Conservation (phyloP, 1,284 basidiomycete genomes). For the Peniophora sp. region DNA sequence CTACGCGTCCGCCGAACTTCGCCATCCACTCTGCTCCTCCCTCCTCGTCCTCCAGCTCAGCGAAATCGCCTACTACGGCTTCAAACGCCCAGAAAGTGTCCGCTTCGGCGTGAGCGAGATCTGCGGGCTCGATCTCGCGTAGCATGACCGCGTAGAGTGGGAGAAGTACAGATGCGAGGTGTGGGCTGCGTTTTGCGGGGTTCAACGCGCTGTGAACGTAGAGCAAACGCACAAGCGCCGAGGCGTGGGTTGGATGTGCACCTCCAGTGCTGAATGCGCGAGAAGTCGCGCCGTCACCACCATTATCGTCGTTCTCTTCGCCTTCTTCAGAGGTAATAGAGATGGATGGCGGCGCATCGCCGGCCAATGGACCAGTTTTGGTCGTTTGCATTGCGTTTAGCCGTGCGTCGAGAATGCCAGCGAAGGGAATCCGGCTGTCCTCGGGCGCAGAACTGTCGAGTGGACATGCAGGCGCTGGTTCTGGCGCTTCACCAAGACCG, state of each 20-base stretch:
- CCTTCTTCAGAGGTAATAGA: constrained; percentile 22
- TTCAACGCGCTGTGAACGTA: constrained; percentile 67
- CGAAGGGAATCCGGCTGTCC: constrained; percentile 39
- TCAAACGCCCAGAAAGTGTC: constrained; percentile 79
- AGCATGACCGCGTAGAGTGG: constrained; percentile 58
- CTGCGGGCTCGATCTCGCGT: constrained; percentile 53
- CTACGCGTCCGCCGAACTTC: constrained; percentile 52
- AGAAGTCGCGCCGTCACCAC: constrained; percentile 8
- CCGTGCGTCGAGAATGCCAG: constrained; percentile 45
- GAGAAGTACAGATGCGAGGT: constrained; percentile 59
- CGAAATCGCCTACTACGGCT: constrained; percentile 61
- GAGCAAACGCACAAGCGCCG: constrained; percentile 61
- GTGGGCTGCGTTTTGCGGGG: constrained; percentile 59
- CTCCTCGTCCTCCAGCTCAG: constrained; percentile 62
- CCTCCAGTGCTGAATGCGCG: constrained; percentile 34
- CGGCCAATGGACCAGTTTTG: constrained; percentile 14
- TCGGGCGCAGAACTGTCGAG: constrained; percentile 44
- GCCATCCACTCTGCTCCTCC: constrained; percentile 54
- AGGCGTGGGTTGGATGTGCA: constrained; percentile 52
- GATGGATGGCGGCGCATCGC: constrained; percentile 24
- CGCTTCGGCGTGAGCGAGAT: constrained; percentile 63
- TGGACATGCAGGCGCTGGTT: constrained; percentile 37
- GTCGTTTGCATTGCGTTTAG: constrained; percentile 35
- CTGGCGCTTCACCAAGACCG: constrained; percentile 45
- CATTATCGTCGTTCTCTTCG: constrained; percentile 4